These are phyloP conservation scores for Allomyces arbusculus DNA, from an alignment of 192 early-diverging fungal genomes.

Conservation along the genomic window DNA sequence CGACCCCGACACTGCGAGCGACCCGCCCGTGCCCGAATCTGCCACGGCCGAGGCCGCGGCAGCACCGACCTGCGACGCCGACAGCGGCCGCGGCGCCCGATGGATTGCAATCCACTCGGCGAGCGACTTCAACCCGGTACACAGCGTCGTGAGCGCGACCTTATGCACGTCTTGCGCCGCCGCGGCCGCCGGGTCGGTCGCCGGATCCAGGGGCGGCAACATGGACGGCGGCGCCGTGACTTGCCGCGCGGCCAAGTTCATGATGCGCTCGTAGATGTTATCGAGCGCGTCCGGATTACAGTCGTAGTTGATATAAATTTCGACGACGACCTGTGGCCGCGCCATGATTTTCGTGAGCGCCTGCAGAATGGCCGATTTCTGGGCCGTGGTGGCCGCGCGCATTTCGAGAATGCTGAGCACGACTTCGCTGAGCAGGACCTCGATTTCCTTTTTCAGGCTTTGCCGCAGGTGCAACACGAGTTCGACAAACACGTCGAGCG, in stretches of 20 bases:
- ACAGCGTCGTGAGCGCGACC: background rate
- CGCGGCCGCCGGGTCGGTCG: too few species aligned
- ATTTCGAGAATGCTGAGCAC: constrained; percentile 74
- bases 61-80: background rate
- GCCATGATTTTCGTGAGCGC: constrained; percentile 40
- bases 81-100: too few species aligned
- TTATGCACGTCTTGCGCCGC: background rate
- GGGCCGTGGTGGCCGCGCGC: constrained; percentile 33
- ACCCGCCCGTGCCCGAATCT: constrained; percentile 1
- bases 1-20: too few species aligned
- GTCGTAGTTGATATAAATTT: constrained; percentile 89
- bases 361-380: constrained; percentile 54
- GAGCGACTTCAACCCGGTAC: background rate
- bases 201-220: background rate
- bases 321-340: constrained; percentile 61
- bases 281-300: constrained; percentile 61
- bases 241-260: constrained; percentile 42
- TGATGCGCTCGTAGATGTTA: constrained; percentile 78
- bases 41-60: background rate
- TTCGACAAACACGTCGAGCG: constrained; percentile 52
- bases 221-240: background rate
- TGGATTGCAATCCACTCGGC: background rate
- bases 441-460: constrained; percentile 47
- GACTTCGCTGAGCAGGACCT: constrained; percentile 76
- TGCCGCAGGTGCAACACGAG: background rate